Evolutionary conservation across 2,329 filamentous ascomycete species (phyloP).

Genomic region (Cladophialophora chaetospira): DNA sequence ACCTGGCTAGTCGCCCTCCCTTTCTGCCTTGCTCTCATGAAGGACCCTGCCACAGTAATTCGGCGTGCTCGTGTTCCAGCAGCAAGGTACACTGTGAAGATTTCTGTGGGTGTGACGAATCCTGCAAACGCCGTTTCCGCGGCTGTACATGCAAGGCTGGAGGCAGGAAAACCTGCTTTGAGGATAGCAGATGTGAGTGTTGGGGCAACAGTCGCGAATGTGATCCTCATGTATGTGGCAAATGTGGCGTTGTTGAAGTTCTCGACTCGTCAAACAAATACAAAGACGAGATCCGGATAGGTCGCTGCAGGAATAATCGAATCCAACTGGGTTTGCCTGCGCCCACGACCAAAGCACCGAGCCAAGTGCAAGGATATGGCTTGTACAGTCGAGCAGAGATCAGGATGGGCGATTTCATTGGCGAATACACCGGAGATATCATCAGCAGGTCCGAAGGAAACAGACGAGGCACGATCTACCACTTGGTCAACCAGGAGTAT

Average conservation of each 20-base stretch:
- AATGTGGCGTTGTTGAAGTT: constrained; percentile 69
- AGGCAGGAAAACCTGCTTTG: constrained; percentile 30
- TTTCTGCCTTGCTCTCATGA: constrained; percentile 34
- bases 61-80: constrained; percentile 29
- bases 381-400: constrained; percentile 72
- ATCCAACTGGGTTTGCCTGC: constrained; percentile 70
- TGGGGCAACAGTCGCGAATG: constrained; percentile 74
- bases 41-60: constrained; percentile 31
- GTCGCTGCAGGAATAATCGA: constrained; percentile 70
- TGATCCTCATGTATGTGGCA: constrained; percentile 72
- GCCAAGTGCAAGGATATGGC: constrained; percentile 67
- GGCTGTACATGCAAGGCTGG: constrained; percentile 32
- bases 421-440: constrained; percentile 79
- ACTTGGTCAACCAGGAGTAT: constrained; percentile 45
- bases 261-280: constrained; percentile 69
- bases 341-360: constrained; percentile 68
- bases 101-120: constrained; percentile 31
- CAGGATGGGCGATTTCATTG: constrained; percentile 69
- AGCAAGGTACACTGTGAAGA: constrained; percentile 34
- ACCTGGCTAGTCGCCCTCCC: constrained; percentile 28
- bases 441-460: constrained; percentile 71
- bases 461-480: constrained; percentile 61
- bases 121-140: constrained; percentile 33
- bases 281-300: constrained; percentile 57
- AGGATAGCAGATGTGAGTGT: constrained; percentile 62